phyloP scores from a whole-genome alignment of 2,329 filamentous ascomycete species.

The Shiraia bambusicola region DNA sequence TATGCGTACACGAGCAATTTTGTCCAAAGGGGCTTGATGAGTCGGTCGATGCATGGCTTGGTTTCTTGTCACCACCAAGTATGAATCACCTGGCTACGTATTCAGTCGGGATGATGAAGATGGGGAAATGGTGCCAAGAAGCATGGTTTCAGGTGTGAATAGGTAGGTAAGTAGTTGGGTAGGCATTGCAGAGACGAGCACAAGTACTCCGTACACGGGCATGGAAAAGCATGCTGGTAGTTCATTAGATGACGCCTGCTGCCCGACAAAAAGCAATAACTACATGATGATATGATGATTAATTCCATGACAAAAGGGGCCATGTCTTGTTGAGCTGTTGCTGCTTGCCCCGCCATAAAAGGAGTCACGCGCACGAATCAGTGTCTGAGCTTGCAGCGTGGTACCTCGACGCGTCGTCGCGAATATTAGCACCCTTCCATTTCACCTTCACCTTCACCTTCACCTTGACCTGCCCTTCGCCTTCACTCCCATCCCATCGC shows the following conservation, averaged over 20 bases:
- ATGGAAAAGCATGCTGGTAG: too few relatives aligned
- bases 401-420: constrained; percentile 27
- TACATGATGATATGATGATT: too few relatives aligned
- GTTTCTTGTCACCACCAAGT: too few relatives aligned
- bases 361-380: constrained; percentile 28
- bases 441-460: constrained; percentile 11
- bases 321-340: too few relatives aligned
- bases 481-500: constrained; percentile 15
- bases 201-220: background rate
- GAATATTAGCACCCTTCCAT: constrained; percentile 26
- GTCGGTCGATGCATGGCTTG: constrained; percentile 2
- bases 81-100: too few relatives aligned
- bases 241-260: too few relatives aligned
- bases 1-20: constrained; percentile 39
- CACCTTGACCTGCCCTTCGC: too few relatives aligned
- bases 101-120: constrained; percentile 3
- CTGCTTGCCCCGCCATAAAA: constrained; percentile 22
- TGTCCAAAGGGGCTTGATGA: constrained; percentile 16
- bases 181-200: background rate
- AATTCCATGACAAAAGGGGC: too few relatives aligned
- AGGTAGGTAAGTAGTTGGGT: constrained; percentile 1
- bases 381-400: constrained; percentile 19
- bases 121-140: constrained; percentile 9
- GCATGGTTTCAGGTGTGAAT: constrained; percentile 13
- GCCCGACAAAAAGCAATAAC: too few relatives aligned